phyloP scores from a whole-genome alignment of 2,329 filamentous ascomycete genomes.

The Trichoderma brevicompactum region DNA sequence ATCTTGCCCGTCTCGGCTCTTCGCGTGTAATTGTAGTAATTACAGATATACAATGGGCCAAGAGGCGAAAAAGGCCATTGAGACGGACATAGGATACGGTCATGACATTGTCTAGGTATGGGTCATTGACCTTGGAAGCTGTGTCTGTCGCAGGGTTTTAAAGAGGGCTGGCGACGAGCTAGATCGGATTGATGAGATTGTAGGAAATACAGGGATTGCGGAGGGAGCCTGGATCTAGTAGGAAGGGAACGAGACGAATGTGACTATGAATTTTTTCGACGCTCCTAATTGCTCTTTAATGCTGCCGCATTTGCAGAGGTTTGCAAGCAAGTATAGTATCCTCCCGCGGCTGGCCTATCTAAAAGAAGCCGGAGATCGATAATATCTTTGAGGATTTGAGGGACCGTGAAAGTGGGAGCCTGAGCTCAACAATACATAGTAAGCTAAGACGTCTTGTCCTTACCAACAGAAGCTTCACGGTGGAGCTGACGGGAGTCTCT shows the following conservation, averaged over 20 bases:
- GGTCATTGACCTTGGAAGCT: conserved; percentile 49
- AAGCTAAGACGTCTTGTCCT: neutral
- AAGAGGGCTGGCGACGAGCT: conserved; percentile 36
- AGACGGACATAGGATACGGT: conserved; percentile 36
- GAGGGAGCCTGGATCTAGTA: conserved; percentile 31
- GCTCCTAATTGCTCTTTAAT: conserved; percentile 50
- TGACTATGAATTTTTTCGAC: conserved; percentile 56
- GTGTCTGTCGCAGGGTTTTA: conserved; percentile 45
- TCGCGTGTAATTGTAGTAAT: too few relatives aligned
- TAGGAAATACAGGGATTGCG: conserved; percentile 44
- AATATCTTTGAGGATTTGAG: conserved; percentile 3
- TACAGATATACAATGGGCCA: too few relatives aligned
- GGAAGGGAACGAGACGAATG: conserved; percentile 49
- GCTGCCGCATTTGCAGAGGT: conserved; percentile 48
- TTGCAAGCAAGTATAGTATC: conserved; percentile 41
- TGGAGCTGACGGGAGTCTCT: too few relatives aligned
- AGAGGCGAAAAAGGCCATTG: conserved; percentile 45
- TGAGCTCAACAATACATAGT: neutral
- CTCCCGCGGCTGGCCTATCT: conserved; percentile 40
- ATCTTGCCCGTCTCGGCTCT: too few relatives aligned
- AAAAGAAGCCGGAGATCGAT: neutral
- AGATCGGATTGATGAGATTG: conserved; percentile 41
- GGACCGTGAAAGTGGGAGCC: neutral
- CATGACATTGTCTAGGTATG: conserved; percentile 38
- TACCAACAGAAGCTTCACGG: too few relatives aligned